Percentiles rank a stretch among this genome's conserved stretches.
phyloP scores from a whole-genome alignment of 2,329 filamentous ascomycete genomes.

The Diaporthe ilicicola region DNA sequence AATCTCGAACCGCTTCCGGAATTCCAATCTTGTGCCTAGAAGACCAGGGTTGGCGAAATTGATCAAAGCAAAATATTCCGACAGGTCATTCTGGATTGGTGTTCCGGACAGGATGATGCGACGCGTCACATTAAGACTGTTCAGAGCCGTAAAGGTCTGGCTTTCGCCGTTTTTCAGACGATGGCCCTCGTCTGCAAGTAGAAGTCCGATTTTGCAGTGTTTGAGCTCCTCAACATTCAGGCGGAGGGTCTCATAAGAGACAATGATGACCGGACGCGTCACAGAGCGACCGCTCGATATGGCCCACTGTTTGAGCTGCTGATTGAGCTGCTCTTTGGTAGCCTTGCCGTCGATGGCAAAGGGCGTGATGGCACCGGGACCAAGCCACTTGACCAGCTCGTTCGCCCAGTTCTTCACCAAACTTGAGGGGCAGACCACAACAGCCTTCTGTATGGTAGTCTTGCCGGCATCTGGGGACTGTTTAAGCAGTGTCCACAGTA shows the following conservation, averaged over 20 bases:
- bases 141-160: slow-evolving; percentile 91
- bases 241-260: slow-evolving; percentile 95
- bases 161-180: slow-evolving; percentile 96
- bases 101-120: slow-evolving; percentile 96
- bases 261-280: slow-evolving; percentile 92
- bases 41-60: slow-evolving; percentile 96
- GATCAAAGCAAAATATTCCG: slow-evolving; percentile 94
- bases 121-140: slow-evolving; percentile 86
- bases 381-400: slow-evolving; percentile 95
- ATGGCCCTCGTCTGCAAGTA: slow-evolving; percentile 97
- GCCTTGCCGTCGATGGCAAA: slow-evolving; percentile 98
- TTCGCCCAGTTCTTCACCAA: slow-evolving; percentile 98
- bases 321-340: slow-evolving; percentile 89
- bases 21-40: slow-evolving; percentile 87
- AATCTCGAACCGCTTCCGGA: slow-evolving; percentile 92
- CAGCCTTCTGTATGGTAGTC: slow-evolving; percentile 91
- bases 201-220: slow-evolving; percentile 87
- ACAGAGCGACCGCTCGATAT: slow-evolving; percentile 90
- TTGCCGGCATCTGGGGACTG: slow-evolving; percentile 97
- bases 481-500: slow-evolving; percentile 96
- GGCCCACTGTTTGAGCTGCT: slow-evolving; percentile 93
- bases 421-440: slow-evolving; percentile 96
- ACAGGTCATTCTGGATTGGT: slow-evolving; percentile 98
- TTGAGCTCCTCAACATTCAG: slow-evolving; percentile 91
- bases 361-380: slow-evolving; percentile 86